Evolutionary conservation across 768 basidiomycete species (phyloP).

Genomic region (Boletellus emodensis): DNA sequence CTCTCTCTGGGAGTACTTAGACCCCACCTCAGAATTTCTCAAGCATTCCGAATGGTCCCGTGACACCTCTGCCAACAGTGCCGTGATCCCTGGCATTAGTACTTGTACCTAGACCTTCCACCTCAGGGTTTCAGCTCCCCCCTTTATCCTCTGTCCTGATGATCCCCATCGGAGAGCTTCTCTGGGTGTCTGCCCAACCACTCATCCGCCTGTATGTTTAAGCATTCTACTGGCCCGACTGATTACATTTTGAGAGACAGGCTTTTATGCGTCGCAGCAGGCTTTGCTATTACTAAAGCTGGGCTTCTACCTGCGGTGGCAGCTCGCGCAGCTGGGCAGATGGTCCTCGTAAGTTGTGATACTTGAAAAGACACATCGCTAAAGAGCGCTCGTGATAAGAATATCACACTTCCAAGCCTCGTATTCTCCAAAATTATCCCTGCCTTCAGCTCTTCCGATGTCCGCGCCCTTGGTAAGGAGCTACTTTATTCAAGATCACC

Average conservation of each 20-base stretch:
- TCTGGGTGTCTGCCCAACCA: slow-evolving; percentile 62
- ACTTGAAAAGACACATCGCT: background rate
- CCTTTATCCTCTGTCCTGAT: slow-evolving; percentile 5
- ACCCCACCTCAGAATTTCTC: background rate
- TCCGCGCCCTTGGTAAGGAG: slow-evolving; percentile 47
- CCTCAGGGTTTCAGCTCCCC: background rate
- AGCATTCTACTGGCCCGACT: background rate
- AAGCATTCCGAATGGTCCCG: background rate
- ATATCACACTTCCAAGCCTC: slow-evolving; percentile 58
- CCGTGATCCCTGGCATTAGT: background rate
- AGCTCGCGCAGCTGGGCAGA: slow-evolving; percentile 55
- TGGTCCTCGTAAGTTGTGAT: slow-evolving; percentile 43
- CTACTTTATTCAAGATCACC: background rate
- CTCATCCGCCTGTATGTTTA: slow-evolving; percentile 54
- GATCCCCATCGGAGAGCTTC: slow-evolving; percentile 41
- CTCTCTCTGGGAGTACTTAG: background rate
- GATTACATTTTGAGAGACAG: slow-evolving; percentile 29
- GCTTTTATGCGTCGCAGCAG: slow-evolving; percentile 49
- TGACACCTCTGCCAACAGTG: background rate
- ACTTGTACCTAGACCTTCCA: slow-evolving; percentile 3
- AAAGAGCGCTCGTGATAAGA: slow-evolving; percentile 26
- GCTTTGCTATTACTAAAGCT: slow-evolving; percentile 55
- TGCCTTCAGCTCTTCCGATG: slow-evolving; percentile 55
- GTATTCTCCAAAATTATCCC: slow-evolving; percentile 73
- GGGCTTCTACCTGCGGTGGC: slow-evolving; percentile 58